Base-by-base conservation (phyloP, 2,329 filamentous ascomycete species). In the Chaetomiaceae sp. region DNA sequence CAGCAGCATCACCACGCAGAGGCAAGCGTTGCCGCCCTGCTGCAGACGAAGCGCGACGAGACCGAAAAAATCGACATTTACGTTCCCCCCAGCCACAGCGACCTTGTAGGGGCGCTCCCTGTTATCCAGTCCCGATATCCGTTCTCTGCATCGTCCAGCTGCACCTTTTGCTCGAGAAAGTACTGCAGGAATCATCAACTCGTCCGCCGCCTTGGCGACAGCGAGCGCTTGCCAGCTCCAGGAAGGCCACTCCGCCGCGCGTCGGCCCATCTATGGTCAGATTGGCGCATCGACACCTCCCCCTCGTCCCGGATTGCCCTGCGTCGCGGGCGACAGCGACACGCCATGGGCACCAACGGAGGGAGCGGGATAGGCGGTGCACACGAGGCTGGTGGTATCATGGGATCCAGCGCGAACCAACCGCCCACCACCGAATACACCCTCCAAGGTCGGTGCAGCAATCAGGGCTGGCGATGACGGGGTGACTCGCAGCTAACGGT, bases 351-450 rank as follows among this genome's bases (percentile, higher is more conserved):
- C 55, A 62, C 64, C 46, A 66, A 64, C 51, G 62, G 63, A 47
- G 67, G 66, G 42, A 67, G 67, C 55, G 66, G 65, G 48, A 54
- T 65, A 38, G 60, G 61, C 42, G 29, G 29, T n/a, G 12, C 14
- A 7, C 29, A 32, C 11, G 60, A 75, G 41, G 66, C 67, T 54
- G 65, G 60, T 55, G 67, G 63, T 62, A 71, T 70, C 68, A 69
- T 69, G 61, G 62, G 66, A 56, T 68, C 69, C 59, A 65, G 67
- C 57, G 59, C 66, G 50, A 74, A 72, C 61, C 70, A 77, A 56
- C 77, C 76, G 34, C 74, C 74, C 58, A 75, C 76, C 52, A 81
- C 78, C 51, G 78, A 81, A 57, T 81, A 81, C 57, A 81, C 78
- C 6, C 65, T 81, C 30, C 78, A 81, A 66, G 78, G 69, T 71